Conservation (phyloP, 2,329 filamentous ascomycete species). For the Talaromyces piceae region DNA sequence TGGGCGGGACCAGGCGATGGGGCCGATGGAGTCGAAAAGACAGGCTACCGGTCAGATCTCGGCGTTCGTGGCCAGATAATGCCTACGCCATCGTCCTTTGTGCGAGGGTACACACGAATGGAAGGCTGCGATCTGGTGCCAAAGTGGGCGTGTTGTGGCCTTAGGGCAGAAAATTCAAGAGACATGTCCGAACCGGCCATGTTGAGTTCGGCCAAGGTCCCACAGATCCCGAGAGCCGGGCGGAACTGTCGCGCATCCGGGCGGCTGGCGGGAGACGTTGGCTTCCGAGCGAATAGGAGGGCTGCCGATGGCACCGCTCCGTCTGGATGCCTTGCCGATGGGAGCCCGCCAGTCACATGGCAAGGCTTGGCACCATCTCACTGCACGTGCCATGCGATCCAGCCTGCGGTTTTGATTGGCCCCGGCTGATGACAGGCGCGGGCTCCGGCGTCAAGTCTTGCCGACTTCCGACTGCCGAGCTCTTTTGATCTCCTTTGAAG, state of each 20-base stretch:
- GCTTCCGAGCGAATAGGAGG: neutral
- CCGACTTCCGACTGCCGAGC: no score
- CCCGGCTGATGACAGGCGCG: no score
- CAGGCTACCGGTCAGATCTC: neutral
- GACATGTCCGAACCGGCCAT: no score
- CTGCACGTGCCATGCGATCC: no score
- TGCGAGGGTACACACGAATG: neutral
- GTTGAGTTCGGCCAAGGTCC: no score
- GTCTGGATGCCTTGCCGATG: no score
- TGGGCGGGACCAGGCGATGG: neutral
- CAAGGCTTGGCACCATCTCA: neutral
- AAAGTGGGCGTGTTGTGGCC: neutral
- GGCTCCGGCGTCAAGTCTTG: no score
- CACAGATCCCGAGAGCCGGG: neutral
- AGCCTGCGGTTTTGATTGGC: no score
- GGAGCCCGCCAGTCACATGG: neutral
- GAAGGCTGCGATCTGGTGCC: neutral
- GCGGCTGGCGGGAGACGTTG: neutral
- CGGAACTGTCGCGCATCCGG: neutral
- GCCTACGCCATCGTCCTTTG: neutral
- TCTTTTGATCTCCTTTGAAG: no score
- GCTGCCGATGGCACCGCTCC: neutral
- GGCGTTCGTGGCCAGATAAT: neutral
- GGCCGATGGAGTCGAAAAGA: neutral
- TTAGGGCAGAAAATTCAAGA: neutral